Conservation (phyloP, 106 monocot species). For the Dioscorea zingiberensis region DNA sequence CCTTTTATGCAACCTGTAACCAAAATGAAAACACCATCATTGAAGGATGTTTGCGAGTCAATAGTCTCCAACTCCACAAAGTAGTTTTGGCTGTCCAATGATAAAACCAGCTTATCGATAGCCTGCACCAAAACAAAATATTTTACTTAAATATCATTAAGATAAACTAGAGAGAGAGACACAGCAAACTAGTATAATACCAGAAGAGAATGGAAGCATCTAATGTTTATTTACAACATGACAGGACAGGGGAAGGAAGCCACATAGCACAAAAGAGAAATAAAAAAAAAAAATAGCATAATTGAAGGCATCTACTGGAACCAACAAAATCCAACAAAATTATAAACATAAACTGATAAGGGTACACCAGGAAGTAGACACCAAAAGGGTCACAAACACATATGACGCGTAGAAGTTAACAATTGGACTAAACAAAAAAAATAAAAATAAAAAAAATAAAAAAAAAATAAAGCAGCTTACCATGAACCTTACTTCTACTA, state of each 20-base stretch:
- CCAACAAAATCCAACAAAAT: too few species aligned
- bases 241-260: too few species aligned
- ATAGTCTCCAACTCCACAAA: conserved; percentile 30
- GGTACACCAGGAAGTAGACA: neutral
- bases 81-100: conserved; percentile 31
- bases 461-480: too few species aligned
- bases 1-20: conserved; percentile 41
- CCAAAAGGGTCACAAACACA: neutral
- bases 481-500: too few species aligned
- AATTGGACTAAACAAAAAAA: neutral
- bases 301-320: too few species aligned
- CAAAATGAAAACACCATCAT: conserved; percentile 43
- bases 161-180: neutral
- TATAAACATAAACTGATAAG: neutral
- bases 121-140: conserved; percentile 25
- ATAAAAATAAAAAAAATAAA: neutral
- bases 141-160: neutral
- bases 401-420: neutral
- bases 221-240: too few species aligned
- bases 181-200: too few species aligned
- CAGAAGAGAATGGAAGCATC: too few species aligned
- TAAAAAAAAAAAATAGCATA: too few species aligned
- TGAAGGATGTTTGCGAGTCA: conserved; percentile 39
- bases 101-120: conserved; percentile 42
- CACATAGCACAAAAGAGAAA: neutral